A percentile compares a stretch with the other conserved stretches of the same genome.
Evolutionary conservation across 306 rosid species (phyloP).

Genomic region (Quercus alba): DNA sequence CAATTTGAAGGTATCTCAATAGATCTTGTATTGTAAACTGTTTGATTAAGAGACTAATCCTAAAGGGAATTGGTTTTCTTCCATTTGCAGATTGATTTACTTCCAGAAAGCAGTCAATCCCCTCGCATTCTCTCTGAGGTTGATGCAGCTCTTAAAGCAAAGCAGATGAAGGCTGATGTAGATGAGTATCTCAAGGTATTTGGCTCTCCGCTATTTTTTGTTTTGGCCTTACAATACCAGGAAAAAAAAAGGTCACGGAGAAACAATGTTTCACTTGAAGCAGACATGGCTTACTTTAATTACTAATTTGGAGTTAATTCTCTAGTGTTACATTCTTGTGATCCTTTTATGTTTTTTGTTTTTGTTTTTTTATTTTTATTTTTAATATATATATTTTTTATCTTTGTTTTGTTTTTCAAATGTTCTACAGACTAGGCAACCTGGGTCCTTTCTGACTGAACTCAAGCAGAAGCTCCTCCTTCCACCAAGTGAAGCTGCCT

Average conservation of each 20-base stretch:
- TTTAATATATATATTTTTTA: too few relatives aligned
- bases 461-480: slow-evolving; percentile 86
- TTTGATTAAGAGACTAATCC: background rate
- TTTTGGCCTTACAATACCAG: background rate
- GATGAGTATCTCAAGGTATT: slow-evolving; percentile 91
- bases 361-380: too few relatives aligned
- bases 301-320: too few relatives aligned
- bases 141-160: slow-evolving; percentile 76
- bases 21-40: background rate
- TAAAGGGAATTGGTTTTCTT: slow-evolving; percentile 9
- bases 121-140: slow-evolving; percentile 94
- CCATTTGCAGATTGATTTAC: slow-evolving; percentile 80
- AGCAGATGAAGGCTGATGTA: slow-evolving; percentile 87
- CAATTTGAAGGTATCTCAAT: slow-evolving; percentile 62
- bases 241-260: background rate
- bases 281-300: background rate
- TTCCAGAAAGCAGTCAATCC: slow-evolving; percentile 81
- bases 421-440: slow-evolving; percentile 69
- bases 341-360: too few relatives aligned
- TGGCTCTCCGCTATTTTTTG: background rate
- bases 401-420: too few relatives aligned
- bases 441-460: slow-evolving; percentile 65
- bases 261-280: background rate
- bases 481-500: slow-evolving; percentile 64
- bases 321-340: too few relatives aligned